These are phyloP conservation scores for Pisolithus sp. DNA, from an alignment of 768 basidiomycete species.

Conservation along the genomic window DNA sequence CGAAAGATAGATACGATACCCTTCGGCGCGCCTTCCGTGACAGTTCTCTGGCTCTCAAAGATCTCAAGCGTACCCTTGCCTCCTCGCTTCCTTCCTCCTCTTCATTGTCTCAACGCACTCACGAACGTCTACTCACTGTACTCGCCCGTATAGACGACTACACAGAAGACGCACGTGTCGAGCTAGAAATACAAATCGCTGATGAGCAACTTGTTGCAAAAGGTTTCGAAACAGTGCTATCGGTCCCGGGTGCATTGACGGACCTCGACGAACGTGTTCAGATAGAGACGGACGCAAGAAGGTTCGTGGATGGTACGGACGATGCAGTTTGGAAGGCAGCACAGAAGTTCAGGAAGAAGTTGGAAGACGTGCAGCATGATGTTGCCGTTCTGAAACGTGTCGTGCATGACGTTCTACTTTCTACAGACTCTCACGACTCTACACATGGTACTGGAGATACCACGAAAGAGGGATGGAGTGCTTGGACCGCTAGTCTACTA, in stretches of 20 bases:
- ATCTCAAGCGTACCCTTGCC: slow-evolving; percentile 35
- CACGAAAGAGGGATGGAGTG: slow-evolving; percentile 26
- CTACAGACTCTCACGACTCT: neutral
- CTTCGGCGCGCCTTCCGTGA: slow-evolving; percentile 61
- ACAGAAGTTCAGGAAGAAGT: slow-evolving; percentile 47
- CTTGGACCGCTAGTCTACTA: slow-evolving; percentile 58
- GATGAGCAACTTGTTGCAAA: slow-evolving; percentile 62
- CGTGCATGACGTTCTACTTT: slow-evolving; percentile 37
- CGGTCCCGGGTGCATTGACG: slow-evolving; percentile 43
- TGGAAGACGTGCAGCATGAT: slow-evolving; percentile 72
- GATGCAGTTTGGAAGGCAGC: slow-evolving; percentile 39
- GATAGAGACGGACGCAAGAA: slow-evolving; percentile 44
- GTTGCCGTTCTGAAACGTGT: slow-evolving; percentile 61
- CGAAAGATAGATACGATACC: slow-evolving; percentile 51
- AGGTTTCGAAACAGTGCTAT: slow-evolving; percentile 65
- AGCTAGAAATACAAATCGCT: slow-evolving; percentile 70
- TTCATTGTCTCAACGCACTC: neutral
- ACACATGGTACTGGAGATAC: neutral
- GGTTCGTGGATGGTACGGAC: slow-evolving; percentile 53
- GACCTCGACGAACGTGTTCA: slow-evolving; percentile 25
- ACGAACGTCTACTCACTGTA: slow-evolving; percentile 39
- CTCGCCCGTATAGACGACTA: slow-evolving; percentile 64
- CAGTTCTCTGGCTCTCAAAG: slow-evolving; percentile 61
- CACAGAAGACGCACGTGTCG: slow-evolving; percentile 74
- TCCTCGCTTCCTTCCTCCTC: slow-evolving; percentile 5